phyloP scores from a whole-genome alignment of 768 basidiomycete genomes.

The Glaciozyma martinii region DNA sequence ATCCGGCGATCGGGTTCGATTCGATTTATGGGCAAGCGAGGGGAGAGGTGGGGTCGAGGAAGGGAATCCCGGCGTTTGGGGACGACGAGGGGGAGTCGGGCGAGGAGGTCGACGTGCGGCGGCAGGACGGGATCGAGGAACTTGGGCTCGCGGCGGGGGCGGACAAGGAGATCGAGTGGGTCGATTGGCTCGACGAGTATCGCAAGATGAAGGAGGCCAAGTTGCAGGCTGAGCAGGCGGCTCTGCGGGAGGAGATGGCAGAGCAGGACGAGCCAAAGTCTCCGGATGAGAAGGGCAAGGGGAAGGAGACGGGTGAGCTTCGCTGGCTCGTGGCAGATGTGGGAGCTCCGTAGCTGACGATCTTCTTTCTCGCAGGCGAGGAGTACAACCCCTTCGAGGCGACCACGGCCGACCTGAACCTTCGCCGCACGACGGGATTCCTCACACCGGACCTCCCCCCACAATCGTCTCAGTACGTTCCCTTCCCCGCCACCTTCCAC shows the following conservation, averaged over 20 bases:
- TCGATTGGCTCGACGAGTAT: conserved; percentile 46
- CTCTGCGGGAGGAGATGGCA: background rate
- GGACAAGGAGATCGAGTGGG: conserved; percentile 41
- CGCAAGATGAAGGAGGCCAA: conserved; percentile 43
- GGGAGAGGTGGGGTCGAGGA: background rate
- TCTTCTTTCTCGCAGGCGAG: background rate
- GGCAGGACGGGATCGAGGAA: background rate
- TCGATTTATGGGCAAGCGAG: conserved; percentile 6
- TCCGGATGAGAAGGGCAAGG: background rate
- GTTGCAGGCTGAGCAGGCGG: conserved; percentile 36
- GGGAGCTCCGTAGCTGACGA: background rate
- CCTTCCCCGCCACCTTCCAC: conserved; percentile 19
- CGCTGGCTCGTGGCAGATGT: background rate
- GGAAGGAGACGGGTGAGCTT: background rate
- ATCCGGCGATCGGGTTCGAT: background rate
- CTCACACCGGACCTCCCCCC: conserved; percentile 16
- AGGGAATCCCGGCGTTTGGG: conserved; percentile 5
- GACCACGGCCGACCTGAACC: conserved; percentile 9
- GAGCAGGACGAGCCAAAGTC: background rate
- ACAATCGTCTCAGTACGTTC: conserved; percentile 10
- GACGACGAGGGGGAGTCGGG: conserved; percentile 12
- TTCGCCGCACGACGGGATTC: conserved; percentile 5
- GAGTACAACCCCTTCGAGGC: conserved; percentile 29
- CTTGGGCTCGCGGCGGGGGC: background rate
- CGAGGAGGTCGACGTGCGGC: background rate